Evolutionary conservation across 2,329 filamentous ascomycete species (phyloP), one percentile per base, ranked within the genome.

Genomic region (Fusarium sp.): DNA sequence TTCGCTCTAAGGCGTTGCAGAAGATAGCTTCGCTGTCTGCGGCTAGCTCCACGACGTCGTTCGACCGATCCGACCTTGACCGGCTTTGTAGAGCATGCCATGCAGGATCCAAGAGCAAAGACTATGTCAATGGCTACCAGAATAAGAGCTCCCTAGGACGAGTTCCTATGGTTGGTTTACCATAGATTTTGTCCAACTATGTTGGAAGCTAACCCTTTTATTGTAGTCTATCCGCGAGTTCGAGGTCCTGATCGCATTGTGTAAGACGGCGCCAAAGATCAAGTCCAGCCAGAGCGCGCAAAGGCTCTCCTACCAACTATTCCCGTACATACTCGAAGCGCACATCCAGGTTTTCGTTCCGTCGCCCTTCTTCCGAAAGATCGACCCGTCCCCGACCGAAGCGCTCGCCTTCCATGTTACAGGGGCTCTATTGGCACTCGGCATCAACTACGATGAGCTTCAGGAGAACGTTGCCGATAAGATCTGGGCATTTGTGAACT

Each of bases 301-400:
- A 74, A 91, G 89, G 74, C 87, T 99, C 38, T 87, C 90, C n/a
- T 84, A 86, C 33, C 93, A 97, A 72, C 83, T 99, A 40, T 87
- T 90, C 7, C 91, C 91, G 5, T 98, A 98, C 79, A 86, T 98
- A 11, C 88, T 93, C 71, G 93, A 97, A 78, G 91, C 92, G 4
- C 92, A 95, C 75, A 83, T 87, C 33, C 95, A 97, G 77, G 81
- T 87, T 16, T 93, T 98, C 74, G 86, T 88, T 8, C 84, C 90
- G 4, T 97, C 94, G 58, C 93, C 93, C 1, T 92, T 92, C 78
- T 91, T 97, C 72, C 90, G 91, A 71, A 89, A 89, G 71, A 87
- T 97, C 77, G 90, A 94, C 65, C 93, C 93, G 1, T 96, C 93
- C 4, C 95, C 96, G 18, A 96, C 93, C 83, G 95, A 98, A 79